Percentiles rank a stretch among this genome's conserved stretches.
These are phyloP conservation scores for Calycina herbarum DNA, from an alignment of 2,329 filamentous ascomycete genomes.

Conservation along the genomic window DNA sequence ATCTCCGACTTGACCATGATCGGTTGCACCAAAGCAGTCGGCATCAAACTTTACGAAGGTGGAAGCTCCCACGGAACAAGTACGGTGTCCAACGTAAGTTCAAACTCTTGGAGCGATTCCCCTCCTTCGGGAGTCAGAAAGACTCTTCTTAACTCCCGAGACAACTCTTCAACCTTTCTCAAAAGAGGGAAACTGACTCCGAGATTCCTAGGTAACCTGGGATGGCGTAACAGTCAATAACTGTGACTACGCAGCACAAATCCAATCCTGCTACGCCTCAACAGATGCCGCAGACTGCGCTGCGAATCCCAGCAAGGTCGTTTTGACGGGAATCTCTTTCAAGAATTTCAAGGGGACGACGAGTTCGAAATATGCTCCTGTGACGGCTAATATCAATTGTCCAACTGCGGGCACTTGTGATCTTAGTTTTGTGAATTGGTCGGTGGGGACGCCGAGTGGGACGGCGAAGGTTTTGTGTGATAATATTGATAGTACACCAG, in stretches of 20 bases:
- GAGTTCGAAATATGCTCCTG: constrained; percentile 38
- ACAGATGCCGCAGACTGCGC: constrained; percentile 41
- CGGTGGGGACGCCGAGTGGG: constrained; percentile 29
- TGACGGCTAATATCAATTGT: constrained; percentile 44
- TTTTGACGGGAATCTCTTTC: constrained; percentile 40
- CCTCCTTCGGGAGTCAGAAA: too few species aligned
- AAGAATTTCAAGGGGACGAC: constrained; percentile 43
- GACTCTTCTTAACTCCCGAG: too few species aligned
- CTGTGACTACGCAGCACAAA: constrained; percentile 46
- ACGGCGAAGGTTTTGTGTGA: constrained; percentile 37
- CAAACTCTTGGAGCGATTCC: too few species aligned
- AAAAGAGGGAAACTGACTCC: too few species aligned
- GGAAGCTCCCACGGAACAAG: constrained; percentile 40
- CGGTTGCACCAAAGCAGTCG: constrained; percentile 45
- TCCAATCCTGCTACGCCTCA: constrained; percentile 46
- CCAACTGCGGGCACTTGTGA: constrained; percentile 42
- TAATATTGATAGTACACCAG: constrained; percentile 27
- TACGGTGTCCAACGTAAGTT: constrained; percentile 42
- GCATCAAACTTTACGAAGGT: constrained; percentile 48
- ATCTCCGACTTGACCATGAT: constrained; percentile 44
- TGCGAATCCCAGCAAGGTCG: constrained; percentile 38
- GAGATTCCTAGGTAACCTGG: constrained; percentile 34
- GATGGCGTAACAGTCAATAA: constrained; percentile 40
- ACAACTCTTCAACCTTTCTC: too few species aligned
- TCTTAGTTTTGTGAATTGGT: constrained; percentile 39